A percentile compares a stretch with the other conserved stretches of the same genome.
Conservation (phyloP, 495 filamentous ascomycete genomes). For the Podospora anserina region DNA sequence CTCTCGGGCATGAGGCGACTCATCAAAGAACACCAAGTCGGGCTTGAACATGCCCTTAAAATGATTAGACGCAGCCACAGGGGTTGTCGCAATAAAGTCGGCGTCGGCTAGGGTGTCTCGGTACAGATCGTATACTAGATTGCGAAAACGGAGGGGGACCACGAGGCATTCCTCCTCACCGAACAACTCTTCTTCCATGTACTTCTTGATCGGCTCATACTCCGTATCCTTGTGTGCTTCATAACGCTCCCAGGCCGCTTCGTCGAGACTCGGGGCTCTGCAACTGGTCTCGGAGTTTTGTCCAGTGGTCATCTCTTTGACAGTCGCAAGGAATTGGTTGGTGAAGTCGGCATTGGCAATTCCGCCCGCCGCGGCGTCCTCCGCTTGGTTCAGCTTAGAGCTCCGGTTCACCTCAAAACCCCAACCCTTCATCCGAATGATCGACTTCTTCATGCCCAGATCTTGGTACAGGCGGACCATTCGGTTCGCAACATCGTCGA, state of each 20-base stretch:
- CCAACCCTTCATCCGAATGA: constrained; percentile 26
- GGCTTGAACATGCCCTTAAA: constrained; percentile 27
- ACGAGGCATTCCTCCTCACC: neutral
- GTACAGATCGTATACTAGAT: constrained; percentile 20
- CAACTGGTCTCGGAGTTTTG: neutral
- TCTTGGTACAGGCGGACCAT: constrained; percentile 18
- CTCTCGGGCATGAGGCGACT: constrained; percentile 27
- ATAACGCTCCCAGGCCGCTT: constrained; percentile 25
- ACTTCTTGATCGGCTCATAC: constrained; percentile 7
- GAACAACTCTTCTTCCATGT: constrained; percentile 11
- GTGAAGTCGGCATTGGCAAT: constrained; percentile 20
- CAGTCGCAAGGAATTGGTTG: constrained; percentile 18
- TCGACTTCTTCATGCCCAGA: constrained; percentile 20
- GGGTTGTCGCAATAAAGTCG: constrained; percentile 31
- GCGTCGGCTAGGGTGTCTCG: constrained; percentile 16
- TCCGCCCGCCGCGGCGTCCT: constrained; percentile 6
- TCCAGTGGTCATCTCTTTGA: neutral
- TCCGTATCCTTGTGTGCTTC: constrained; percentile 4
- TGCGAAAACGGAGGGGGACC: constrained; percentile 1
- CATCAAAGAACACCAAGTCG: constrained; percentile 30
- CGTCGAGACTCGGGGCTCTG: constrained; percentile 22
- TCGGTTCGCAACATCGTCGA: constrained; percentile 20
- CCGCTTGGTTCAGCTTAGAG: constrained; percentile 7
- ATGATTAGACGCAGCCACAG: constrained; percentile 19
- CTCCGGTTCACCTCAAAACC: constrained; percentile 3